Conservation (phyloP, 1,139 yeast species). For the Hemisphaericaspora lyxosophila region DNA sequence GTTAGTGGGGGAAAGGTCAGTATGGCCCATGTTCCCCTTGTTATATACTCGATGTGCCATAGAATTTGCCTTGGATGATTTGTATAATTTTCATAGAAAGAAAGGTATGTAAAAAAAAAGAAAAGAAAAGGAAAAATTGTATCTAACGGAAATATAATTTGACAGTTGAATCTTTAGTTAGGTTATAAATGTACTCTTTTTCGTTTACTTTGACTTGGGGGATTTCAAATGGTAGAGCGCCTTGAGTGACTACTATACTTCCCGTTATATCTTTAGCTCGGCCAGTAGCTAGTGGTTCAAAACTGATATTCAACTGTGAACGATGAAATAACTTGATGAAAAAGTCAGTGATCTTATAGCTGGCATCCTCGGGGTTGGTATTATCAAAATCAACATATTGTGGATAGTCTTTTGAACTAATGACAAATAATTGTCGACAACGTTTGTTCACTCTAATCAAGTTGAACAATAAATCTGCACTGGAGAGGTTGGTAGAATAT, state of each 20-base stretch:
- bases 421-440: slow-evolving; percentile 35
- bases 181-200: slow-evolving; percentile 63
- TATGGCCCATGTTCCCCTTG: slow-evolving; percentile 89
- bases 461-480: slow-evolving; percentile 34
- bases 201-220: slow-evolving; percentile 40
- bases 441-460: slow-evolving; percentile 36
- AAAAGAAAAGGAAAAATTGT: no score
- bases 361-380: slow-evolving; percentile 30
- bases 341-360: slow-evolving; percentile 44
- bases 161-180: slow-evolving; percentile 54
- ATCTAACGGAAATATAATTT: slow-evolving; percentile 44
- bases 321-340: slow-evolving; percentile 50
- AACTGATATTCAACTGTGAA: slow-evolving; percentile 48
- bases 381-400: slow-evolving; percentile 35
- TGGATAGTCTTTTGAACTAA: slow-evolving; percentile 38
- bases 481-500: slow-evolving; percentile 36
- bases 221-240: slow-evolving; percentile 36
- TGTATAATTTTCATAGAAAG: slow-evolving; percentile 54
- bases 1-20: slow-evolving; percentile 84
- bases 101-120: slow-evolving; percentile 16
- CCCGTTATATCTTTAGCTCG: slow-evolving; percentile 85
- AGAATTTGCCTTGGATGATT: slow-evolving; percentile 84
- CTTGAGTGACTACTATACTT: slow-evolving; percentile 55
- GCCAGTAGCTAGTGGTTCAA: slow-evolving; percentile 74
- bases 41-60: slow-evolving; percentile 87